Evolutionary conservation across 805 yeast genomes (phyloP).

Genomic region (Starmerella gropengiesseri): DNA sequence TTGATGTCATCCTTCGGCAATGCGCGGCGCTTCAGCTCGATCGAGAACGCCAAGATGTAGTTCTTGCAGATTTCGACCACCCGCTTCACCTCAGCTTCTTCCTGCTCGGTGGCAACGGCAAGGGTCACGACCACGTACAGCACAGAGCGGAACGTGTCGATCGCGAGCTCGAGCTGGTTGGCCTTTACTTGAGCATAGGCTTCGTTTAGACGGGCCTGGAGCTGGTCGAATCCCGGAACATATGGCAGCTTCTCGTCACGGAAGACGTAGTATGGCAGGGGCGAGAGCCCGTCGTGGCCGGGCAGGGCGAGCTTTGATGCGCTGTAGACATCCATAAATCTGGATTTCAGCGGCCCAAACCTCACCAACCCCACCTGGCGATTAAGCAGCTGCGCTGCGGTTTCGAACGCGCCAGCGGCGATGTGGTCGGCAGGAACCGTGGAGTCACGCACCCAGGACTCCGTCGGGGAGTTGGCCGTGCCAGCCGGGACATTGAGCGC

Average conservation of each 20-base stretch:
- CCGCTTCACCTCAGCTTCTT: conserved; percentile 64
- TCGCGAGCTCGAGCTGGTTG: conserved; percentile 73
- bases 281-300: conserved; percentile 62
- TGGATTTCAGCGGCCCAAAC: conserved; percentile 74
- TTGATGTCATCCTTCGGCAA: conserved; percentile 54
- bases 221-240: conserved; percentile 59
- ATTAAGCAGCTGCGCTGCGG: conserved; percentile 84
- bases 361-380: conserved; percentile 79
- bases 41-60: conserved; percentile 82
- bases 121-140: conserved; percentile 64
- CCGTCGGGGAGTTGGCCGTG: conserved; percentile 40
- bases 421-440: conserved; percentile 83
- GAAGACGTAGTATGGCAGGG: conserved; percentile 59
- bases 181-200: conserved; percentile 79
- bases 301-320: conserved; percentile 66
- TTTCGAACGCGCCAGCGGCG: conserved; percentile 93
- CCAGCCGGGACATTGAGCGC: conserved; percentile 31
- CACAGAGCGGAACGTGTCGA: conserved; percentile 64
- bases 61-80: conserved; percentile 68
- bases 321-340: conserved; percentile 77
- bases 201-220: conserved; percentile 50
- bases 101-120: conserved; percentile 61
- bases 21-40: conserved; percentile 80
- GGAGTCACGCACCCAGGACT: conserved; percentile 82
- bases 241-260: conserved; percentile 48